Percentiles rank a stretch among this genome's conserved stretches.
Conservation (phyloP, 2,329 filamentous ascomycete species). For the Blastomyces parvus region DNA sequence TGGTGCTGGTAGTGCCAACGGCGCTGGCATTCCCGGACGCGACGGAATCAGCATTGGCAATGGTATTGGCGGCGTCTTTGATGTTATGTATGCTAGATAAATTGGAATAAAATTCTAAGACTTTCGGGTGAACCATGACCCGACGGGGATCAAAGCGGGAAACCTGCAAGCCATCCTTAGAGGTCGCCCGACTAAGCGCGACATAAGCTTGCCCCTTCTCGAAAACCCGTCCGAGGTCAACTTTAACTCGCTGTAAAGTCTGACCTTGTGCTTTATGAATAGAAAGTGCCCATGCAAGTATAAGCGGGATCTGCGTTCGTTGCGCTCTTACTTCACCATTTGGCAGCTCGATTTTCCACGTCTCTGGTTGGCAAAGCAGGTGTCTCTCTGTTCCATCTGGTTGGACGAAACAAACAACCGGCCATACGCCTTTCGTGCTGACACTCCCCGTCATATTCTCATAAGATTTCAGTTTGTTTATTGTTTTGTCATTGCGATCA, state of each 20-base stretch:
- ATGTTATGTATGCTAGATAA: constrained; percentile 61
- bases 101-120: constrained; percentile 75
- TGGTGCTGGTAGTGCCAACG: too few relatives aligned
- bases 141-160: constrained; percentile 78
- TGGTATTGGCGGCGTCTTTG: not conserved
- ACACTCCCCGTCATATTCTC: constrained; percentile 39
- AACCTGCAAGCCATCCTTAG: constrained; percentile 77
- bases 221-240: constrained; percentile 84
- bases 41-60: not conserved
- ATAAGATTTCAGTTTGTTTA: constrained; percentile 50
- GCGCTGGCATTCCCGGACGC: not conserved
- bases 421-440: constrained; percentile 54
- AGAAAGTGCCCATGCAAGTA: constrained; percentile 90
- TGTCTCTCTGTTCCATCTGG: constrained; percentile 66
- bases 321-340: constrained; percentile 89
- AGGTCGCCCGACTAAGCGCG: constrained; percentile 84
- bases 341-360: constrained; percentile 96
- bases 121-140: constrained; percentile 86
- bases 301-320: constrained; percentile 72
- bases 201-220: constrained; percentile 98
- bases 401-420: constrained; percentile 73
- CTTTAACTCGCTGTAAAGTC: constrained; percentile 85
- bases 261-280: constrained; percentile 98
- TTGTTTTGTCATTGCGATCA: constrained; percentile 34
- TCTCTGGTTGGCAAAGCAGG: constrained; percentile 74